Evolutionary conservation across 495 filamentous ascomycete genomes (phyloP).

Genomic region (Aspergillus cavernicola): DNA sequence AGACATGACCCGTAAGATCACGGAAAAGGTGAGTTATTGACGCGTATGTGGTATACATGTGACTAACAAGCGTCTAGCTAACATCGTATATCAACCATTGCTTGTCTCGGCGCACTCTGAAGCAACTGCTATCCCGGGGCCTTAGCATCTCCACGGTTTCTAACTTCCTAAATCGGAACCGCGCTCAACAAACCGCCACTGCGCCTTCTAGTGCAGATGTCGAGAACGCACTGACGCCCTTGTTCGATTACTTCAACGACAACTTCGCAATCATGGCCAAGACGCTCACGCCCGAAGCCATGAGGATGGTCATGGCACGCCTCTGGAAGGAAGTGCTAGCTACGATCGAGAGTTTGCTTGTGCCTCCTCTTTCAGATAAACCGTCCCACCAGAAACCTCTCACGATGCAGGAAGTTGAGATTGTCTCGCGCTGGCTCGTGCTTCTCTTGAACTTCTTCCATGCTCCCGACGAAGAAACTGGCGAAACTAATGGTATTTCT

Average conservation of each 20-base stretch:
- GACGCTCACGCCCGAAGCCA: constrained; percentile 85
- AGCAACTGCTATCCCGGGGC: constrained; percentile 66
- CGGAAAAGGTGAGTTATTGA: constrained; percentile 77
- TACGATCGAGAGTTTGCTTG: constrained; percentile 84
- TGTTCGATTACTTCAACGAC: constrained; percentile 97
- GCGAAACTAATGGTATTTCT: constrained; percentile 82
- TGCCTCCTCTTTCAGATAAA: constrained; percentile 95
- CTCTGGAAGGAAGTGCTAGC: constrained; percentile 97
- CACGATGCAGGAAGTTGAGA: constrained; percentile 84
- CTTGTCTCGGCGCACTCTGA: constrained; percentile 76
- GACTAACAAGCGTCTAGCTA: constrained; percentile 51
- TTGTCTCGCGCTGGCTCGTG: constrained; percentile 93
- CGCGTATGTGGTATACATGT: too few species aligned
- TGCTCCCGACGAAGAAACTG: constrained; percentile 80
- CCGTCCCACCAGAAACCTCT: constrained; percentile 84
- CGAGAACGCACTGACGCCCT: constrained; percentile 73
- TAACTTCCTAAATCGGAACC: constrained; percentile 67
- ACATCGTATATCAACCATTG: constrained; percentile 90
- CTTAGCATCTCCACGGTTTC: constrained; percentile 73
- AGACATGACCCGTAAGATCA: constrained; percentile 97
- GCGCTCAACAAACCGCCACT: constrained; percentile 51
- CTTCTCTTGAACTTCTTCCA: constrained; percentile 94
- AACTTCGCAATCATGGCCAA: constrained; percentile 99
- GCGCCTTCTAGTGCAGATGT: constrained; percentile 68
- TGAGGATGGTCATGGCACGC: constrained; percentile 96